Percentiles rank a stretch among this genome's conserved stretches.
Evolutionary conservation across 257 asterid species (phyloP).

Genomic region (Mentha longifolia): DNA sequence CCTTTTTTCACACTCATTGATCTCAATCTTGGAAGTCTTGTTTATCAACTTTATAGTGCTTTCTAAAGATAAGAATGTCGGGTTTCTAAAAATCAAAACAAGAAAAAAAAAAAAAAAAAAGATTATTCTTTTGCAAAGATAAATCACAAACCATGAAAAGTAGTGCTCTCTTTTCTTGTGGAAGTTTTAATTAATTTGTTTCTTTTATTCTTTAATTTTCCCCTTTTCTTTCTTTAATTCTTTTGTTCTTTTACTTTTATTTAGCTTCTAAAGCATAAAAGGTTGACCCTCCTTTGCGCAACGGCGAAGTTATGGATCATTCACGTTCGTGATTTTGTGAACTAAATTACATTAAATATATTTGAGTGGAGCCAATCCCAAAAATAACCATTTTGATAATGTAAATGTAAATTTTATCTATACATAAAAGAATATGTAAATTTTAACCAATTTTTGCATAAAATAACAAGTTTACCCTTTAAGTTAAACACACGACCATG

Average conservation of each 20-base stretch:
- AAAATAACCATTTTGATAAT: no score
- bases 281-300: conserved; percentile 35
- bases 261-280: conserved; percentile 36
- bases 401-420: no score
- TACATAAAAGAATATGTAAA: no score
- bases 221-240: background rate
- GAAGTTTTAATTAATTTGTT: conserved; percentile 19
- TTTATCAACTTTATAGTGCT: conserved; percentile 51
- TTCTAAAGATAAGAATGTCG: conserved; percentile 69
- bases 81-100: conserved; percentile 59
- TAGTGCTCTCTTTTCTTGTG: conserved; percentile 38
- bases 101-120: conserved; percentile 41
- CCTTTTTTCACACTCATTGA: background rate
- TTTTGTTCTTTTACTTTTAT: background rate
- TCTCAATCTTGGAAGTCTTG: conserved; percentile 25
- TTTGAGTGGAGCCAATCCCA: no score
- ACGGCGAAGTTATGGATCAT: conserved; percentile 39
- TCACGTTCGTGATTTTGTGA: background rate
- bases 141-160: conserved; percentile 64
- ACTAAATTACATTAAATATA: background rate
- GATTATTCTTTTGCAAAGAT: conserved; percentile 55
- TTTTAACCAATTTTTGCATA: no score
- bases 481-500: no score
- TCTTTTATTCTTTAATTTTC: conserved; percentile 22
- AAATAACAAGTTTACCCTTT: no score